Conservation (phyloP, 768 basidiomycete genomes). For the Rhodosporidiobolus sp. region DNA sequence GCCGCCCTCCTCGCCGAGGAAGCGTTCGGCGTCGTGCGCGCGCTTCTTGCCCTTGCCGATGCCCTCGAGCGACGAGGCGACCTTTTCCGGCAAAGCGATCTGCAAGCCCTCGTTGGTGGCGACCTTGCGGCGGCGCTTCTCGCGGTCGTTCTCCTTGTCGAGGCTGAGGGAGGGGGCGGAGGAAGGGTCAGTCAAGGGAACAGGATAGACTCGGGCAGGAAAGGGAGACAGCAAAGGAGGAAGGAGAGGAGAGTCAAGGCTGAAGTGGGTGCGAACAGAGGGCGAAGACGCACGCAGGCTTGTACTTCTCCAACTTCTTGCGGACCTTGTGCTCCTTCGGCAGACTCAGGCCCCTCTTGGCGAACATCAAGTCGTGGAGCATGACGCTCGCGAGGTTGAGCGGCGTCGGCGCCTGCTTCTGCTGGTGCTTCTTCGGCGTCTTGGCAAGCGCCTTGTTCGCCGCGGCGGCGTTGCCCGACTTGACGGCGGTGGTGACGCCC, state of each 20-base stretch:
- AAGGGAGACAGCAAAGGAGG: neutral
- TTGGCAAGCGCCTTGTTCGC: slow-evolving; percentile 60
- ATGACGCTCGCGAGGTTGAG: slow-evolving; percentile 74
- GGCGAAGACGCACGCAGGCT: slow-evolving; percentile 43
- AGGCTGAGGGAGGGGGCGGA: slow-evolving; percentile 8
- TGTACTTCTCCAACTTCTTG: slow-evolving; percentile 71
- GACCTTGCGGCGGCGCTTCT: slow-evolving; percentile 57
- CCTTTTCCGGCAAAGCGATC: slow-evolving; percentile 32
- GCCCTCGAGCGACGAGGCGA: slow-evolving; percentile 31
- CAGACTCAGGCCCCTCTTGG: slow-evolving; percentile 76
- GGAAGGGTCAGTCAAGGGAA: neutral
- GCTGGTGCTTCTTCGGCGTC: slow-evolving; percentile 49
- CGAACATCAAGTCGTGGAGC: slow-evolving; percentile 82
- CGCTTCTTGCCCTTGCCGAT: slow-evolving; percentile 42
- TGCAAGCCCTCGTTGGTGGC: slow-evolving; percentile 59
- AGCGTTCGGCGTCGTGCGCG: slow-evolving; percentile 28
- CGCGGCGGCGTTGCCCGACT: slow-evolving; percentile 56
- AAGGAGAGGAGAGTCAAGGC: neutral
- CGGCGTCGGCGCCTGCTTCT: slow-evolving; percentile 71
- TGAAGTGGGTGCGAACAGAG: no score
- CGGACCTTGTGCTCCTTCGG: slow-evolving; percentile 88
- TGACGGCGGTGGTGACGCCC: slow-evolving; percentile 23
- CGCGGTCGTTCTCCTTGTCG: slow-evolving; percentile 41
- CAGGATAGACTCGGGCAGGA: neutral
- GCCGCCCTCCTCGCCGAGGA: slow-evolving; percentile 29